A percentile compares a stretch with the other conserved stretches of the same genome.
These are phyloP conservation scores for Liquidambar formosana DNA, from an alignment of 164 flowering plant species.

Conservation along the genomic window DNA sequence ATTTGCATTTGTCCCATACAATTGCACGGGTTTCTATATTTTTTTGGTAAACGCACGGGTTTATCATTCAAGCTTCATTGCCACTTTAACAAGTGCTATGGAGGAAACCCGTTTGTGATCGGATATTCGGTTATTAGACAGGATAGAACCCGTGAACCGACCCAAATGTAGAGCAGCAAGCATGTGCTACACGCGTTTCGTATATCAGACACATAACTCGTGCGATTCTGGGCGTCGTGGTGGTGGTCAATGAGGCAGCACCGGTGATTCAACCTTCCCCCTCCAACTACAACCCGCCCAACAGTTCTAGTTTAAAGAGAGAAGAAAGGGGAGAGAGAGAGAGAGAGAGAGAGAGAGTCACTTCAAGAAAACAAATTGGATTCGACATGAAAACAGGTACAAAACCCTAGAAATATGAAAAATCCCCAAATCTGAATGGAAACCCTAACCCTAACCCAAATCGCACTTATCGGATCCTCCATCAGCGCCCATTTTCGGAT, in stretches of 20 bases:
- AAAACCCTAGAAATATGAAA: slow-evolving; percentile 20
- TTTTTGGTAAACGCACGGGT: no score
- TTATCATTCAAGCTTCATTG: no score
- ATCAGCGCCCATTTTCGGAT: slow-evolving; percentile 9
- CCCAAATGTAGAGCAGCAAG: background rate
- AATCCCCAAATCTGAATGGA: slow-evolving; percentile 42
- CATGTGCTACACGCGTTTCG: no score
- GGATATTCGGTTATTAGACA: no score
- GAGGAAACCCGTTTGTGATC: no score
- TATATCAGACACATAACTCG: background rate
- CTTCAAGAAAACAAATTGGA: no score
- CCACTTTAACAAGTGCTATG: no score
- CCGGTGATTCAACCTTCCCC: background rate
- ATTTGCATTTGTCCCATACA: no score
- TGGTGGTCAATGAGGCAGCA: background rate
- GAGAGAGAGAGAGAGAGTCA: no score
- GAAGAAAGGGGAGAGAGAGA: background rate
- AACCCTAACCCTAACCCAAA: slow-evolving; percentile 39
- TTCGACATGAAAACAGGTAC: background rate
- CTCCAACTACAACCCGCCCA: background rate
- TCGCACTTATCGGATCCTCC: slow-evolving; percentile 15
- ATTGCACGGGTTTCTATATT: no score
- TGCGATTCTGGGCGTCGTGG: background rate
- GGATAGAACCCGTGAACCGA: slow-evolving; percentile 5
- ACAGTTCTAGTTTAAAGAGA: no score